Percentiles rank a stretch among this genome's conserved stretches.
Evolutionary conservation across 148 eudicot genomes (phyloP).

Genomic region (Rhododendron molle): DNA sequence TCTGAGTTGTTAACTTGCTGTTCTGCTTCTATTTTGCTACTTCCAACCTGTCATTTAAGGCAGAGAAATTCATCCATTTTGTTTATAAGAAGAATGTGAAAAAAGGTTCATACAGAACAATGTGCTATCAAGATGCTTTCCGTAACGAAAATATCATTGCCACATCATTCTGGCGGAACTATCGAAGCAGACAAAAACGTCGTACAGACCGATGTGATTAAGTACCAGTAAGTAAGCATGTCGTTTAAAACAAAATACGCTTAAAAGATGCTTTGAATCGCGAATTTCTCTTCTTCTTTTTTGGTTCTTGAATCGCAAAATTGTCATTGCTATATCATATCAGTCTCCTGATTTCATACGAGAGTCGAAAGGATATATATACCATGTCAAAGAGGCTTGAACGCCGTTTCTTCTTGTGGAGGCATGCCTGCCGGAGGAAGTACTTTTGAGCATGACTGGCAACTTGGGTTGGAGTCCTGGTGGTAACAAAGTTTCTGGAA

Average conservation of each 20-base stretch:
- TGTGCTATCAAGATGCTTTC: neutral
- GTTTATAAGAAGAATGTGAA: neutral
- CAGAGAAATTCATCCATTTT: neutral
- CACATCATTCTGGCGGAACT: neutral
- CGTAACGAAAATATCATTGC: neutral
- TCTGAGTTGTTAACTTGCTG: slow-evolving; percentile 8
- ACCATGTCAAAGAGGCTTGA: slow-evolving; percentile 63
- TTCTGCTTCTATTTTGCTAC: slow-evolving; percentile 5
- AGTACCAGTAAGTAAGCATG: too few species aligned
- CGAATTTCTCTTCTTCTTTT: neutral
- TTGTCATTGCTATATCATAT: neutral
- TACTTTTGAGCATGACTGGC: slow-evolving; percentile 72
- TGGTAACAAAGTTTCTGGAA: slow-evolving; percentile 49
- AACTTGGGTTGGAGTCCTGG: slow-evolving; percentile 64
- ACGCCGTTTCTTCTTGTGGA: slow-evolving; percentile 43
- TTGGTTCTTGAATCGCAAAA: neutral
- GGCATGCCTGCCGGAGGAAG: slow-evolving; percentile 46
- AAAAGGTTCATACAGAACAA: neutral
- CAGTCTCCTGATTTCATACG: neutral
- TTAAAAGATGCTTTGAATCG: neutral
- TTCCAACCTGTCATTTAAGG: slow-evolving; percentile 20
- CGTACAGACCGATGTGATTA: too few species aligned
- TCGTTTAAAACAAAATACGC: neutral
- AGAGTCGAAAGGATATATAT: neutral
- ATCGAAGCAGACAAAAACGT: too few species aligned